Evolutionary conservation across 352 stramenopile species (phyloP), one percentile per base, ranked within the genome.

Genomic region (Pythium grandisporangium): DNA sequence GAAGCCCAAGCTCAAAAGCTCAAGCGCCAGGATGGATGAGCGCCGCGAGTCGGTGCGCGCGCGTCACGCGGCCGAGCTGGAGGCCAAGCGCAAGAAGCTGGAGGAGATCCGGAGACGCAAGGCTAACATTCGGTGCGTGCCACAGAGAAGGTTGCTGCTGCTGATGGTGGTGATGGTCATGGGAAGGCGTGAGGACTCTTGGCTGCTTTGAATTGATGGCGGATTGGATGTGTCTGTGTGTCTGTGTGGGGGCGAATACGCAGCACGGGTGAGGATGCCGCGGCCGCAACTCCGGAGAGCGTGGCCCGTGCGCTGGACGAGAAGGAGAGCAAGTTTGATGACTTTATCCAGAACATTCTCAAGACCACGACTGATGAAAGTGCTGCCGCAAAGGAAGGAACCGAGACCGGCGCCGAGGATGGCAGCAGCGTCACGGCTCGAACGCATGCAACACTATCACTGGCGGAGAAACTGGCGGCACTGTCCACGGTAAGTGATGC

Each of bases 1-100:
- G n/a, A n/a, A n/a, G n/a, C n/a, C n/a, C n/a, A n/a, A n/a, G n/a
- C n/a, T n/a, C n/a, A n/a, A n/a, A n/a, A n/a, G n/a, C n/a, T n/a
- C n/a, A n/a, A n/a, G n/a, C n/a, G 14, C 27, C 0, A 17, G 17
- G 16, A 58, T 30, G 32, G 45, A 52, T 37, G 53, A 55, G n/a
- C 41, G 35, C 20, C 46, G 37, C 37, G 53, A 61, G 42, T 45
- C 53, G 16, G 63, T 89, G 47, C 79, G 79, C 49, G 79, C 76
- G 37, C 84, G 84, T 52, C 79, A 93, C 55, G 79, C 77, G 59
- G 77, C 77, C 5, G 80, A 93, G 58, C 63, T 93, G 33, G 80
- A 93, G 54, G 80, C 72, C 22, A 93, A 93, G 63, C 79, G 79
- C 53, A 83, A 82, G 57, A 93, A 93, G 62, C 67, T 93, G n/a